Base-by-base conservation (phyloP, 2,329 filamentous ascomycete species). In the Aureobasidium zeae region DNA sequence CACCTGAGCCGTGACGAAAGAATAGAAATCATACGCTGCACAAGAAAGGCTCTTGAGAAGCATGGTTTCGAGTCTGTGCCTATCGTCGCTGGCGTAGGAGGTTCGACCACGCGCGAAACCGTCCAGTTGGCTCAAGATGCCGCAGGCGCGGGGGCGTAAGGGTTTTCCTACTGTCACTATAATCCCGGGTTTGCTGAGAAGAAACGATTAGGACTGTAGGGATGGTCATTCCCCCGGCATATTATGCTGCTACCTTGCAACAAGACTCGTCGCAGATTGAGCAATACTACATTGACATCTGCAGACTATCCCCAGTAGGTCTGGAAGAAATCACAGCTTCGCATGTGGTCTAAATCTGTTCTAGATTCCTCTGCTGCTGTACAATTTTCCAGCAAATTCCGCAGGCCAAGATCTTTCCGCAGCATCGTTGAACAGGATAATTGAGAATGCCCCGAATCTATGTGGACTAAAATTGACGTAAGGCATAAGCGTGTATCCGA, bases 161-260 rank as follows among this genome's bases (percentile, higher is more conserved):
- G 26, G 11, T 15, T 15, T 13, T 12, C n/a, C n/a, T 11, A 20
- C 9, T 24, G 34, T 11, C 8, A 6, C 22, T 37, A 13, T 21
- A 12, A n/a, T 26, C 20, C 2, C 35, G 3, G 13, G 22, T 15
- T 26, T 7, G 24, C 16, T 26, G n/a, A n/a, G n/a, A 10, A 36
- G 15, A 6, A 16, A 4, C 5, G 4, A 2, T 7, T 8, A 38
- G 35, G 9, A 20, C 26, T 22, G 26, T 21, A 13, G 38, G 26
- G 17, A 42, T 42, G 38, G 26, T 42, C 4, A 42, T 42, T 22
- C 38, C 25, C 3, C 38, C 38, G 10, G 38, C 26, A 13, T 42
- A 42, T 19, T 42, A 42, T 32, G 38, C 38, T 13, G 38, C 26
- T 15, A 31, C 13, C n/a, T 28, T 42, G 17, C 26, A 42, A 19